Evolutionary conservation across 2,329 filamentous ascomycete genomes (phyloP).

Genomic region (Ceratocystis huliohia): DNA sequence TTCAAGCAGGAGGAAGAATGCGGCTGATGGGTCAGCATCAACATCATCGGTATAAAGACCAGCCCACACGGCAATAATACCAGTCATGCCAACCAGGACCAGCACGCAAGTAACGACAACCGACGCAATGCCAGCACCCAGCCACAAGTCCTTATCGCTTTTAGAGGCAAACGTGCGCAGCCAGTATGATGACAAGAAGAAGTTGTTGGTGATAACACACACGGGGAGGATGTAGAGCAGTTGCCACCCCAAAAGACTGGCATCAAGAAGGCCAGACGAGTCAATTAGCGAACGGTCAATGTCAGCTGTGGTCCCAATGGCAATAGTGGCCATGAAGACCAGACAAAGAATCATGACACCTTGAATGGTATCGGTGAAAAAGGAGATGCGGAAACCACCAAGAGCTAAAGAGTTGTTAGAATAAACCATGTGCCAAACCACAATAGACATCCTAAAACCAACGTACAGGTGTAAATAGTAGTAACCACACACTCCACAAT

Average conservation of each 20-base stretch:
- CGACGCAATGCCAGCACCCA: constrained; percentile 59
- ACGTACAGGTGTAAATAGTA: constrained; percentile 67
- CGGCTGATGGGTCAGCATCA: constrained; percentile 45
- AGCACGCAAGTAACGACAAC: constrained; percentile 55
- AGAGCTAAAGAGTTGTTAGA: constrained; percentile 41
- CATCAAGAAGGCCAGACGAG: constrained; percentile 53
- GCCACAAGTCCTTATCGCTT: constrained; percentile 64
- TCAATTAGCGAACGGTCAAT: constrained; percentile 58
- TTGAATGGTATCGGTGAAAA: constrained; percentile 72
- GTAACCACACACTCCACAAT: constrained; percentile 68
- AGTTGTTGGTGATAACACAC: constrained; percentile 71
- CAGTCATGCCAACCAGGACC: constrained; percentile 58
- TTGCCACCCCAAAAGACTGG: constrained; percentile 68
- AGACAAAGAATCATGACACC: constrained; percentile 64
- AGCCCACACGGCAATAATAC: constrained; percentile 66
- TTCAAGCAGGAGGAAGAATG: constrained; percentile 63
- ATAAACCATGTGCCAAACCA: neutral
- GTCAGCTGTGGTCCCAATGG: constrained; percentile 62
- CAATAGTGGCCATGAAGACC: constrained; percentile 62
- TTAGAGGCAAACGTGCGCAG: constrained; percentile 69
- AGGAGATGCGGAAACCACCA: constrained; percentile 72
- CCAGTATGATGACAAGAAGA: constrained; percentile 78
- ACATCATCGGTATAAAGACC: constrained; percentile 55
- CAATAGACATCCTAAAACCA: neutral
- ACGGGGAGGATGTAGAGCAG: constrained; percentile 73